Conservation (phyloP, 2,329 filamentous ascomycete genomes). For the Dryadomyces quercus-mongolicae region DNA sequence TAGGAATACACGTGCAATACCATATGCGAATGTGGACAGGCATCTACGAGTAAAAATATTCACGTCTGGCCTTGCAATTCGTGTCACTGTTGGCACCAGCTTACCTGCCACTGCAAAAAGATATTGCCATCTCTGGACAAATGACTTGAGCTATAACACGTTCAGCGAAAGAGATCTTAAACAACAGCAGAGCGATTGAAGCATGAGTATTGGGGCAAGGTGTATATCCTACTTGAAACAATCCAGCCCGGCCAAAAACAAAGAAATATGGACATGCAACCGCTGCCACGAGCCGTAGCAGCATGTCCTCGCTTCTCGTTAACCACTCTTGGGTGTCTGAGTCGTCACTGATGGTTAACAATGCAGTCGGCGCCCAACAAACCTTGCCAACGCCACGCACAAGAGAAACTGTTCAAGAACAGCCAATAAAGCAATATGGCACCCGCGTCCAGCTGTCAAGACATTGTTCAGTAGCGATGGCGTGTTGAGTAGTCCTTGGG, state of each 20-base stretch:
- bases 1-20: too few relatives aligned
- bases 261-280: neutral
- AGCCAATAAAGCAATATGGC: neutral
- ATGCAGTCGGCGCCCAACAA: neutral
- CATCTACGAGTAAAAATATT: too few relatives aligned
- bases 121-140: too few relatives aligned
- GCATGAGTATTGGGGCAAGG: neutral
- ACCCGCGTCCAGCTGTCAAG: too few relatives aligned
- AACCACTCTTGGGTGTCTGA: too few relatives aligned
- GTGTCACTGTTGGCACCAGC: too few relatives aligned
- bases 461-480: slow-evolving; percentile 52
- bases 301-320: neutral
- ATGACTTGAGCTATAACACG: too few relatives aligned
- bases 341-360: too few relatives aligned
- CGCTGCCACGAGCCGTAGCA: neutral
- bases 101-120: too few relatives aligned
- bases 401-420: too few relatives aligned
- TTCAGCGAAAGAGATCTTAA: neutral
- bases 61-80: too few relatives aligned
- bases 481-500: slow-evolving; percentile 70
- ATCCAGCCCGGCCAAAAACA: neutral
- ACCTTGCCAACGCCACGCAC: neutral
- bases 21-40: too few relatives aligned
- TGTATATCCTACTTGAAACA: neutral
- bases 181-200: neutral